Percentiles rank a stretch among this genome's conserved stretches.
phyloP scores from a whole-genome alignment of 75 land plant genomes.

The Sequoia sempervirens region DNA sequence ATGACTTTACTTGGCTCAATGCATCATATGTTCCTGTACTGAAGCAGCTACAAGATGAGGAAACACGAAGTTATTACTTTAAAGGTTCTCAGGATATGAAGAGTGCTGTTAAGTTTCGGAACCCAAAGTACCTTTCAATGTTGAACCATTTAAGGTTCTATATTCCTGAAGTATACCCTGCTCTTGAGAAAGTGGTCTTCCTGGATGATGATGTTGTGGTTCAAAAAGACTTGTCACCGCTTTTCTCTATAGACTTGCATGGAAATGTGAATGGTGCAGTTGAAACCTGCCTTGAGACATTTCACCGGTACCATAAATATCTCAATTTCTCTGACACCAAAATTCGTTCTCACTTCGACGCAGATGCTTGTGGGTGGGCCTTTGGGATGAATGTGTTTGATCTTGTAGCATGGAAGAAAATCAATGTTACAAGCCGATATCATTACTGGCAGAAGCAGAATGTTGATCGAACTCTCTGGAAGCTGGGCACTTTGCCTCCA shows the following conservation, averaged over 20 bases:
- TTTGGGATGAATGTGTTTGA: constrained; percentile 96
- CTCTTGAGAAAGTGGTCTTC: constrained; percentile 78
- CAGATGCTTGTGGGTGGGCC: constrained; percentile 96
- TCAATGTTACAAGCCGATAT: constrained; percentile 69
- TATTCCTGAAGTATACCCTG: constrained; percentile 86
- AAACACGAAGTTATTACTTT: constrained; percentile 49
- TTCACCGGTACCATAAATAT: constrained; percentile 88
- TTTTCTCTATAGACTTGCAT: constrained; percentile 75
- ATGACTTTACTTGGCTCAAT: constrained; percentile 85
- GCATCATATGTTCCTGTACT: constrained; percentile 80
- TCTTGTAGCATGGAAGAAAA: constrained; percentile 71
- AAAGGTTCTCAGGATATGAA: constrained; percentile 41
- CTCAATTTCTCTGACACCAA: constrained; percentile 82
- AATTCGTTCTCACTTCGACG: constrained; percentile 68
- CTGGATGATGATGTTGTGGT: constrained; percentile 94
- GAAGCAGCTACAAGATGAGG: constrained; percentile 53
- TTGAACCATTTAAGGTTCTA: constrained; percentile 85
- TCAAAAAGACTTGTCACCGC: constrained; percentile 73
- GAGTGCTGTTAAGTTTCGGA: constrained; percentile 57
- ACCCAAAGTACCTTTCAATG: constrained; percentile 66
- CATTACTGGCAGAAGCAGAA: constrained; percentile 94
- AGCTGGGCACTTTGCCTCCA: constrained; percentile 77
- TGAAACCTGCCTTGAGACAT: constrained; percentile 86
- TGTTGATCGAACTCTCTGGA: constrained; percentile 69
- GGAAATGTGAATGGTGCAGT: constrained; percentile 95